These are phyloP conservation scores for Penicillium psychrosexuale DNA, from an alignment of 2,329 filamentous ascomycete species.

Conservation along the genomic window DNA sequence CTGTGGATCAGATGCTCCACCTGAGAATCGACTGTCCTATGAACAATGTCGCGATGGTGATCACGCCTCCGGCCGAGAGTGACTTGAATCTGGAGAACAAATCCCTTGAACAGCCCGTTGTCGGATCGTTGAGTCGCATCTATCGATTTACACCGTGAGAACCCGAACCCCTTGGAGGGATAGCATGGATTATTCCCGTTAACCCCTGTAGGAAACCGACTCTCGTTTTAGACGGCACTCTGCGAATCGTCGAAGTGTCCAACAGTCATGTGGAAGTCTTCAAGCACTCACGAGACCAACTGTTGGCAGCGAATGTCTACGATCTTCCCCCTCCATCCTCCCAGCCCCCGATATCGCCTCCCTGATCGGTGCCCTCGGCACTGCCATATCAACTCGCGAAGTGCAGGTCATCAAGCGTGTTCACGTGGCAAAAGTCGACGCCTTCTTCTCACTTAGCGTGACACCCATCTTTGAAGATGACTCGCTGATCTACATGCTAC, in stretches of 20 bases:
- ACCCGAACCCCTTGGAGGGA: not conserved
- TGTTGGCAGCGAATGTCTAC: constrained; percentile 40
- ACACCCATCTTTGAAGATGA: constrained; percentile 45
- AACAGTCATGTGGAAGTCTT: constrained; percentile 42
- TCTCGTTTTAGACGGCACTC: constrained; percentile 37
- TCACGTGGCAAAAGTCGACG: constrained; percentile 13
- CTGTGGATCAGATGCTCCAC: constrained; percentile 24
- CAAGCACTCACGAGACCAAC: constrained; percentile 30
- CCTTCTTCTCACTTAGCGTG: constrained; percentile 34
- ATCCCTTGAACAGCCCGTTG: not conserved
- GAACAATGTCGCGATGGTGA: constrained; percentile 17
- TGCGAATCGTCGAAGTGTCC: constrained; percentile 45
- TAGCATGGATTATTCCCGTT: not conserved
- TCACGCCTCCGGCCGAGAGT: constrained; percentile 27
- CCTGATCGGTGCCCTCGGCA: constrained; percentile 37
- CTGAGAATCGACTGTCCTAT: constrained; percentile 22
- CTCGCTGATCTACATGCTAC: constrained; percentile 41
- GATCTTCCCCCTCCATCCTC: constrained; percentile 37
- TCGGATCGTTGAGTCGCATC: not conserved
- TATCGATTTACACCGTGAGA: constrained; percentile 9
- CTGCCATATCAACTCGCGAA: constrained; percentile 36
- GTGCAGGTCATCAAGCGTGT: constrained; percentile 37
- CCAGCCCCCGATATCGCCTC: constrained; percentile 37
- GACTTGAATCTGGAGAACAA: constrained; percentile 5
- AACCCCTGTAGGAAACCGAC: constrained; percentile 26